Conservation (phyloP, 1,284 basidiomycete species). For the Cryptococcus wingfieldii region DNA sequence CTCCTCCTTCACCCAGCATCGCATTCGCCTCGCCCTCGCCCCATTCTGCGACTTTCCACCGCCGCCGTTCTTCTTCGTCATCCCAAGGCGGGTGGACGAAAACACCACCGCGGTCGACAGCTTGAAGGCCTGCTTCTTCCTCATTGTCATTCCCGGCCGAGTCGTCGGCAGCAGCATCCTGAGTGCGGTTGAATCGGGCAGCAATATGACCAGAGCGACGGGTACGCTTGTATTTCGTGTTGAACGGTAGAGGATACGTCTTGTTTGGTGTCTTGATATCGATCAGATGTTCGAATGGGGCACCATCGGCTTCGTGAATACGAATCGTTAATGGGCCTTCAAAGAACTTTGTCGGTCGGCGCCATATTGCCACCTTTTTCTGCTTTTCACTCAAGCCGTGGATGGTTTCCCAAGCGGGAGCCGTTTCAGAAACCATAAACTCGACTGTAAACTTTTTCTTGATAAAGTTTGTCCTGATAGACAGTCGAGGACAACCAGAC, state of each 20-base stretch:
- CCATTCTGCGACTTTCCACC: constrained; percentile 98
- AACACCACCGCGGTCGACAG: constrained; percentile 71
- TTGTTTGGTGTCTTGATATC: constrained; percentile 84
- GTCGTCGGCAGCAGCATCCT: constrained; percentile 78
- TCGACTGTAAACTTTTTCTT: constrained; percentile 98
- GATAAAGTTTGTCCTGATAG: constrained; percentile 87
- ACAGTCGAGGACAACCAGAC: constrained; percentile 89
- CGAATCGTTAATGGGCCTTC: constrained; percentile 98
- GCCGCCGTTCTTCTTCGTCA: constrained; percentile 73
- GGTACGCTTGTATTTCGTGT: constrained; percentile 99
- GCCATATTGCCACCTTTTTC: constrained; percentile 53
- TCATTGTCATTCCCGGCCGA: constrained; percentile 67
- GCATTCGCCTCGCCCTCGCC: constrained; percentile 90
- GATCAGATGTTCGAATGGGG: constrained; percentile 96
- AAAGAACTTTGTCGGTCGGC: constrained; percentile 81
- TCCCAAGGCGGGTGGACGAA: constrained; percentile 98
- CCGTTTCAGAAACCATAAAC: constrained; percentile 84
- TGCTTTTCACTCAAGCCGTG: constrained; percentile 16
- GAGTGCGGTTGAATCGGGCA: constrained; percentile 71
- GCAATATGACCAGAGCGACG: constrained; percentile 67
- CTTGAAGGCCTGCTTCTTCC: constrained; percentile 72
- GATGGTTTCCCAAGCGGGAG: constrained; percentile 58
- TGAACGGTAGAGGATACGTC: constrained; percentile 95
- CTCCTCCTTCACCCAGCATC: constrained; percentile 79
- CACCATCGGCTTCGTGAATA: constrained; percentile 98